A percentile compares a stretch with the other conserved stretches of the same genome.
Conservation (phyloP, 495 filamentous ascomycete species). For the Penicillium diatomitis region DNA sequence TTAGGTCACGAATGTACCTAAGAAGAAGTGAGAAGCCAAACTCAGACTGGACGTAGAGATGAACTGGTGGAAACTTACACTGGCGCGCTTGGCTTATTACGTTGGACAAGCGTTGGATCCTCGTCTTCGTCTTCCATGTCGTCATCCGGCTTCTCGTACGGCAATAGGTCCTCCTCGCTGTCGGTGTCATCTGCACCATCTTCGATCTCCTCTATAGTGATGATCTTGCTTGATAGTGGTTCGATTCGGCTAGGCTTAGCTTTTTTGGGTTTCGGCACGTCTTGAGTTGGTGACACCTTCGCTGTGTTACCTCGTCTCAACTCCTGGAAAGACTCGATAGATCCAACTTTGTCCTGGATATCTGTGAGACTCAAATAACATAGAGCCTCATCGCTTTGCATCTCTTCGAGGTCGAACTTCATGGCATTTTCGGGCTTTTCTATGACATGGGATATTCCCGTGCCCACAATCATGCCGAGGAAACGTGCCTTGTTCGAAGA, state of each 20-base stretch:
- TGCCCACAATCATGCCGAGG: conserved; percentile 84
- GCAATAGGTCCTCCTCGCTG: conserved; percentile 66
- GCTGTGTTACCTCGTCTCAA: not conserved
- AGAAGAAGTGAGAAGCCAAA: conserved; percentile 9
- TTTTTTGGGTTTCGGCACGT: conserved; percentile 1
- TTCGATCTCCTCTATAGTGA: conserved; percentile 60
- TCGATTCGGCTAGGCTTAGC: conserved; percentile 9
- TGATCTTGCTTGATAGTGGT: conserved; percentile 42
- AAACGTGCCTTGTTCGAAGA: conserved; percentile 68
- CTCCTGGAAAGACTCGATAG: conserved; percentile 40
- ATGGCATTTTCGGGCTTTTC: conserved; percentile 66
- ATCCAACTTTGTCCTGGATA: conserved; percentile 55
- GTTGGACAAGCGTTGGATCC: conserved; percentile 74
- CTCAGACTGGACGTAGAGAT: not conserved
- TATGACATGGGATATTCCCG: conserved; percentile 68
- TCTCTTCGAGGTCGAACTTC: conserved; percentile 78
- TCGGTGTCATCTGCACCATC: conserved; percentile 37
- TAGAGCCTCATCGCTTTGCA: conserved; percentile 56
- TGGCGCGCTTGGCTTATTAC: conserved; percentile 74
- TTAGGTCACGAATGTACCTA: conserved; percentile 80
- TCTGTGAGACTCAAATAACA: conserved; percentile 66
- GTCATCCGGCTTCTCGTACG: conserved; percentile 88
- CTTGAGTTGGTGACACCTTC: not conserved
- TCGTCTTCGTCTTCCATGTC: conserved; percentile 87
- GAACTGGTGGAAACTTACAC: conserved; percentile 44